Evolutionary conservation across 768 basidiomycete species (phyloP).

Genomic region (Mycena galericulata): DNA sequence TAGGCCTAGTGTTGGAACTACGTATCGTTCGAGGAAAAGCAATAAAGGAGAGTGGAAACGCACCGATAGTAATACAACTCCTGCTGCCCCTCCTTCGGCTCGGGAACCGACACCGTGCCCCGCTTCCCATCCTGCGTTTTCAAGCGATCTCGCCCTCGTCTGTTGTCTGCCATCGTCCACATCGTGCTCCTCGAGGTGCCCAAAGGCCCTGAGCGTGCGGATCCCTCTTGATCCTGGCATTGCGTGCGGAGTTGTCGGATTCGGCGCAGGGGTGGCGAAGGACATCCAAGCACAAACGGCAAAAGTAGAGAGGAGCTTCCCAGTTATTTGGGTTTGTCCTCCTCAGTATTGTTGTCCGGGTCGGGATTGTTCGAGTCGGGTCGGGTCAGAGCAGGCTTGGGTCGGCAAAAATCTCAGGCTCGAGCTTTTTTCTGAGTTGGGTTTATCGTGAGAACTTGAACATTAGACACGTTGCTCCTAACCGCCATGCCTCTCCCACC

Average conservation of each 20-base stretch:
- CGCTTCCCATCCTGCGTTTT: conserved; percentile 38
- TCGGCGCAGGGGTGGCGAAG: not conserved
- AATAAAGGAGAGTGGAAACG: conserved; percentile 53
- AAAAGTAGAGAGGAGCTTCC: not conserved
- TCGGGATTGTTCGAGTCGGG: too few relatives aligned
- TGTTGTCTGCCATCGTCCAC: conserved; percentile 46
- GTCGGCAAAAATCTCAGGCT: too few relatives aligned
- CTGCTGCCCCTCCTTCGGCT: conserved; percentile 17
- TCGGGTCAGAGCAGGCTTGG: too few relatives aligned
- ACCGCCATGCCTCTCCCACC: too few relatives aligned
- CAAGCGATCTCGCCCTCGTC: conserved; percentile 44
- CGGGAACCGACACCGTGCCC: not conserved
- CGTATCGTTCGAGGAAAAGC: conserved; percentile 42
- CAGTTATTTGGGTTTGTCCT: too few relatives aligned
- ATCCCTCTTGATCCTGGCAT: conserved; percentile 57
- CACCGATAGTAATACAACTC: conserved; percentile 85
- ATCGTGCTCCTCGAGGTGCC: conserved; percentile 45
- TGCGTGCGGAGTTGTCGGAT: conserved; percentile 39
- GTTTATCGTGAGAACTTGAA: too few relatives aligned
- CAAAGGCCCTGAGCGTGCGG: conserved; percentile 59
- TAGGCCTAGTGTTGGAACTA: conserved; percentile 68
- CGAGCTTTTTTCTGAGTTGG: too few relatives aligned
- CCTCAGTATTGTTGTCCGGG: too few relatives aligned
- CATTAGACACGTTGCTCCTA: too few relatives aligned
- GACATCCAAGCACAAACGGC: not conserved